Evolutionary conservation across 305 asterid species (phyloP).

Genomic region (Fraxinus latifolia): DNA sequence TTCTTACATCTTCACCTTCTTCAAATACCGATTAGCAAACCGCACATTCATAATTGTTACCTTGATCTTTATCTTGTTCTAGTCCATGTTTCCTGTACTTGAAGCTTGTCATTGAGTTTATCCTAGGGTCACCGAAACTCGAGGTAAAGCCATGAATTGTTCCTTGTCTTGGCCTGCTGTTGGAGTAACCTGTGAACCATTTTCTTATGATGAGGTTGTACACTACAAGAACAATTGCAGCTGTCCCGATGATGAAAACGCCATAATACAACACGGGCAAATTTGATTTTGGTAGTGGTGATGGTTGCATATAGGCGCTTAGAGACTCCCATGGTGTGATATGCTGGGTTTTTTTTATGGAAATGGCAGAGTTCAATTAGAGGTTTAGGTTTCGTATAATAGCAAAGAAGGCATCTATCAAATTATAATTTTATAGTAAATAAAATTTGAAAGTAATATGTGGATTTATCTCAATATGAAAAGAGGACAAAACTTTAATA

Average conservation of each 20-base stretch:
- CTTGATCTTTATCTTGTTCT: conserved; percentile 5
- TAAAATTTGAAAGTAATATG: not conserved
- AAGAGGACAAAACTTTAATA: not conserved
- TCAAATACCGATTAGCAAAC: conserved; percentile 69
- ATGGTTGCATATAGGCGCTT: not conserved
- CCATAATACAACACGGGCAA: not conserved
- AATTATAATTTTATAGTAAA: not conserved
- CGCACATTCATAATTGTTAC: conserved; percentile 45
- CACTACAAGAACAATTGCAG: not conserved
- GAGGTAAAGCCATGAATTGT: not conserved
- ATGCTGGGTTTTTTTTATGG: not conserved
- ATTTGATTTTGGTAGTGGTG: not conserved
- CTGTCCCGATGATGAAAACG: not conserved
- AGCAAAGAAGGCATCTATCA: not conserved
- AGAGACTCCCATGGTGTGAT: not conserved
- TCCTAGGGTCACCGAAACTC: not conserved
- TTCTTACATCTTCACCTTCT: conserved; percentile 63
- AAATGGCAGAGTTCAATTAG: not conserved
- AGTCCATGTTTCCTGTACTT: conserved; percentile 31
- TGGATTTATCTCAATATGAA: not conserved
- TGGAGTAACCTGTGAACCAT: not conserved
- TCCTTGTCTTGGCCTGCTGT: not conserved
- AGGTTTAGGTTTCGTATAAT: not conserved
- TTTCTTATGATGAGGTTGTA: not conserved
- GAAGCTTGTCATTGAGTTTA: conserved; percentile 25